phyloP scores from a whole-genome alignment of 441 rosid genomes.

The Pelargonium myrrhifolium region DNA sequence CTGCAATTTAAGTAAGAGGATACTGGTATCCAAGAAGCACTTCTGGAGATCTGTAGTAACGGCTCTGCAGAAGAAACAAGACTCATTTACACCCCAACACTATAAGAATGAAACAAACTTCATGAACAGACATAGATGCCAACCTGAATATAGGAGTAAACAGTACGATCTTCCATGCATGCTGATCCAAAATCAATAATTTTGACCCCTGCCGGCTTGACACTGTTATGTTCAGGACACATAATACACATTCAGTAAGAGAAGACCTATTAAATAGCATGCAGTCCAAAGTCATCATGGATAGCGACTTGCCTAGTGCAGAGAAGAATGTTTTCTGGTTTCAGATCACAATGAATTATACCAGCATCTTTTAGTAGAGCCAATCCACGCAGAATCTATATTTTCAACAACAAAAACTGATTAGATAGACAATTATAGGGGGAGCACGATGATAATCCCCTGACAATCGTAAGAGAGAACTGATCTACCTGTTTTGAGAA shows the following conservation, averaged over 20 bases:
- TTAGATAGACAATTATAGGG: background rate
- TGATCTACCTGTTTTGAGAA: constrained; percentile 90
- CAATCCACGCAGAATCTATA: constrained; percentile 80
- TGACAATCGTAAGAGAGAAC: constrained; percentile 15
- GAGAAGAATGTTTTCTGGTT: constrained; percentile 96
- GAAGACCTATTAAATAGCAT: constrained; percentile 12
- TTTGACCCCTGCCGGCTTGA: constrained; percentile 92
- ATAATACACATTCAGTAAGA: constrained; percentile 15
- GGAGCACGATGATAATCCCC: background rate
- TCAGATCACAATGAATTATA: constrained; percentile 96
- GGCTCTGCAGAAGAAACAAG: constrained; percentile 67
- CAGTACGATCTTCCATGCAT: constrained; percentile 98
- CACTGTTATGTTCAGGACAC: constrained; percentile 39
- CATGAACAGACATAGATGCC: constrained; percentile 13
- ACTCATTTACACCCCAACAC: constrained; percentile 16
- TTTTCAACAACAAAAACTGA: background rate
- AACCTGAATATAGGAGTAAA: constrained; percentile 99
- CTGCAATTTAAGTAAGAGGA: constrained; percentile 38
- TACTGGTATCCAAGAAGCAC: constrained; percentile 99
- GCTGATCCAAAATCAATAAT: constrained; percentile 99
- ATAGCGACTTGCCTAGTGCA: constrained; percentile 68
- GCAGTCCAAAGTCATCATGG: constrained; percentile 14
- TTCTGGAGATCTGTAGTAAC: constrained; percentile 99
- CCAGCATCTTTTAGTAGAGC: constrained; percentile 94
- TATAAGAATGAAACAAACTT: constrained; percentile 13